Conservation (phyloP, 306 rosid genomes). For the Ammopiptanthus mongolicus region DNA sequence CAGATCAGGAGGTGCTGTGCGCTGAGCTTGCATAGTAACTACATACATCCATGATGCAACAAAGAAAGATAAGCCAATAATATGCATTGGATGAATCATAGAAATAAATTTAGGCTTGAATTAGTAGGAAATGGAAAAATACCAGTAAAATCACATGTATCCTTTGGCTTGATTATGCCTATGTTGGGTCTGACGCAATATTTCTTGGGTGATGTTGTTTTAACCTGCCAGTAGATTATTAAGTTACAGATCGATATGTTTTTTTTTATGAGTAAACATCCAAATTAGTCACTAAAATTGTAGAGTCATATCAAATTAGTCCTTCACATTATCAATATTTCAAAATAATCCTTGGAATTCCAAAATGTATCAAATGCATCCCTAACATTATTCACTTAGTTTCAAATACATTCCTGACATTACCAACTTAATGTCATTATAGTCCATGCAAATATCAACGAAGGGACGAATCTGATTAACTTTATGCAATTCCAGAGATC, state of each 20-base stretch:
- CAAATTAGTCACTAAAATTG: no score
- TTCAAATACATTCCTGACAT: no score
- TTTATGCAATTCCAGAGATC: no score
- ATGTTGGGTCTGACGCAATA: conserved; percentile 89
- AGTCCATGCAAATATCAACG: no score
- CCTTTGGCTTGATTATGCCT: conserved; percentile 72
- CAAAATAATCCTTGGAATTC: no score
- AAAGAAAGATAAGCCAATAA: conserved; percentile 7
- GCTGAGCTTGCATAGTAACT: conserved; percentile 98
- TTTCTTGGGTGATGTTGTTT: conserved; percentile 88
- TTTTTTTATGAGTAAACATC: no score
- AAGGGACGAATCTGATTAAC: no score
- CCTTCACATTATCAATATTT: no score
- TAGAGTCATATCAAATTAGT: no score
- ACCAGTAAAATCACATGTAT: conserved; percentile 78
- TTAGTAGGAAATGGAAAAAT: not conserved
- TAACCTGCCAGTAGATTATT: conserved; percentile 50
- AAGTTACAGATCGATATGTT: not conserved
- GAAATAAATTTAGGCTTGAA: not conserved
- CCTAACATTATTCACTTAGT: no score
- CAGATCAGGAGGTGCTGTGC: conserved; percentile 59
- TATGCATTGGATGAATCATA: not conserved
- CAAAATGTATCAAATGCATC: no score
- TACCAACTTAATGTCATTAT: no score
- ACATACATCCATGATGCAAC: conserved; percentile 31